Evolutionary conservation across 345 rosid genomes (phyloP), one percentile per base, ranked within the genome.

Genomic region (Populus nigra): DNA sequence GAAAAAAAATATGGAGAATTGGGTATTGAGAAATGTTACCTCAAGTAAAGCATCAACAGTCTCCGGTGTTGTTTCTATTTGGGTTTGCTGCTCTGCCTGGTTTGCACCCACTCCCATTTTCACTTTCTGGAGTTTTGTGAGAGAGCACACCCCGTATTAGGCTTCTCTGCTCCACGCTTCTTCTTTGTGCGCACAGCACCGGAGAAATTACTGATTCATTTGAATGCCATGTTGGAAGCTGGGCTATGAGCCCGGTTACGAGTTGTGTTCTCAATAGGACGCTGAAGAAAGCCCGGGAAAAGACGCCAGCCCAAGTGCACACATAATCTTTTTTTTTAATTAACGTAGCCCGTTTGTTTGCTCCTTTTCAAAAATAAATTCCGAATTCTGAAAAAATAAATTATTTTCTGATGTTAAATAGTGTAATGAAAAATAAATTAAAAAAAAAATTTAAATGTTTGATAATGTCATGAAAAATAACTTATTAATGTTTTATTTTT

Each of bases 1-100:
- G 0, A 17, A 22, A 49, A 39, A 39, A 62, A 8, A n/a, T n/a
- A n/a, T 18, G 22, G 43, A 41, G 22, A 43, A 23, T 45, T 12
- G 31, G 65, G 29, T 36, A 47, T 5, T 31, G 22, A 15, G 16
- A 13, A 18, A 13, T 43, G 25, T 23, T 10, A 94, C 97, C 83
- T 90, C 93, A 7, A 91, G 89, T 84, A 94, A 84, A 47, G 88
- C 87, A 25, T 92, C 93, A 22, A 87, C 79, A 22, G 70, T 81
- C 78, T 91, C 96, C 74, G 82, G 63, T 65, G 81, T 59, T 50
- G 81, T 22, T 55, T 79, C 80, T 0, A 65, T 65, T 39, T 72
- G 74, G 65, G 65, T 69, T 25, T 25, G 68, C 12, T 72, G 82
- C 25, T 53, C 78, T 18, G 78, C 74, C 29, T 69, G 80, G 73